Base-by-base conservation (phyloP, 2,329 filamentous ascomycete genomes). In the Didymella glomerata region DNA sequence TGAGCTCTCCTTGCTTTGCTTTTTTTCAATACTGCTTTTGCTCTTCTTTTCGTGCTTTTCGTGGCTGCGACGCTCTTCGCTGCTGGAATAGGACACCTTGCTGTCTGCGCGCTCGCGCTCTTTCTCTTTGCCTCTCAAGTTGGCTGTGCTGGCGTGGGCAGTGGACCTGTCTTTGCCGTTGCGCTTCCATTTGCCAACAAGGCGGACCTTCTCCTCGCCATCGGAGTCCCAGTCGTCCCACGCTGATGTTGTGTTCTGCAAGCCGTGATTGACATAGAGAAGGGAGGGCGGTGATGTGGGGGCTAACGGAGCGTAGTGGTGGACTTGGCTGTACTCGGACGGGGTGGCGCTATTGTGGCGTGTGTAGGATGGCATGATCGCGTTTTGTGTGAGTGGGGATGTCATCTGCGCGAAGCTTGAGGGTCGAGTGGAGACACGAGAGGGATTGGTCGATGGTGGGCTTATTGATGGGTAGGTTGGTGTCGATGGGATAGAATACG, bases 181-280 rank as follows among this genome's bases (percentile, higher is more conserved):
- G 32, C 65, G 61, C 56, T 63, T 65, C 70, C 70, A 59, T 22
- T 59, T 73, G 18, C 66, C 64, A 16, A 73, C 65, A 10, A 76
- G 57, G 9, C 74, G 67, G 0, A 65, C 65, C 47, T 72, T 73
- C 49, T 74, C 70, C 32, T 71, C 70, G 1, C 63, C 63, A 18
- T 75, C 73, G n/a, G 68, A 73, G 48, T 76, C 73, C 67, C 71
- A 76, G 46, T 75, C 72, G 27, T 77, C 74, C 75, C 75, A 77
- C 36, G 71, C 75, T n/a, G 69, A 73, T 3, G 60, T 70, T 4
- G 68, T 68, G 48, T 73, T 72, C 20, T 75, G 73, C 20, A 72
- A 54, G 8, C 49, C 54, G n/a, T 67, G 67, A 50, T 68, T 72
- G 30, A 67, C 62, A 3, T 68, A 64, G 24, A 57, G 32, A 22